Evolutionary conservation across 768 basidiomycete species (phyloP), one percentile per base, ranked within the genome.

Genomic region (Steccherinum ochraceum): DNA sequence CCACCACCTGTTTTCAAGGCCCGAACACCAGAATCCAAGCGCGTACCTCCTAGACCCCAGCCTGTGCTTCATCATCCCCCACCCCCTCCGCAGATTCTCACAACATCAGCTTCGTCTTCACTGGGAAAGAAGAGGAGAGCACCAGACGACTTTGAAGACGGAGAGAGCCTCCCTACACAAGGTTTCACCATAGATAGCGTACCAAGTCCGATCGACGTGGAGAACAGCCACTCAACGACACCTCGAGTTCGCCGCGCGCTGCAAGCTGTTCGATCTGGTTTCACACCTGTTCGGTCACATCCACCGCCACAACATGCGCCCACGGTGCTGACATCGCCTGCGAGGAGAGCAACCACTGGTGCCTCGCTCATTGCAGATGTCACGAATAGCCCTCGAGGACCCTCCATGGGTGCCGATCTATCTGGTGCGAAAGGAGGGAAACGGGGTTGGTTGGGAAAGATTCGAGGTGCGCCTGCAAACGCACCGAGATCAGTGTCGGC

Each of bases 71-170:
- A 40, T 2, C 27, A 40, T 12, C 49, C 35, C 12, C 43, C 48
- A 10, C n/a, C 52, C 12, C 25, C 18, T 13, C 30, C 13, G n/a
- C 46, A 49, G 21, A 20, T 46, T n/a, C 51, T 45, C 10, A 51
- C 48, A 10, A 51, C 55, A 24, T 53, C 72, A 2, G 66, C 76
- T 13, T 52, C 58, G 4, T 75, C 78, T 27, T 60, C 66, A 12
- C 59, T 61, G 24, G 82, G 85, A 24, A 83, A 81, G 70, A 90
- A 89, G 62, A 77, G 88, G 11, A 78, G 80, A 20, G 83, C 81
- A 23, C 88, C 89, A 1, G 88, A 89, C 50, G 87, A 90, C 57
- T 86, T 85, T 55, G 86, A 88, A 46, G 69, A 73, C 55, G 61
- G 76, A 65, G 73, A 75, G 5, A 52, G 57, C 48, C 66, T 84